phyloP scores from a whole-genome alignment of 441 rosid species.

The Adansonia rubrostipa region DNA sequence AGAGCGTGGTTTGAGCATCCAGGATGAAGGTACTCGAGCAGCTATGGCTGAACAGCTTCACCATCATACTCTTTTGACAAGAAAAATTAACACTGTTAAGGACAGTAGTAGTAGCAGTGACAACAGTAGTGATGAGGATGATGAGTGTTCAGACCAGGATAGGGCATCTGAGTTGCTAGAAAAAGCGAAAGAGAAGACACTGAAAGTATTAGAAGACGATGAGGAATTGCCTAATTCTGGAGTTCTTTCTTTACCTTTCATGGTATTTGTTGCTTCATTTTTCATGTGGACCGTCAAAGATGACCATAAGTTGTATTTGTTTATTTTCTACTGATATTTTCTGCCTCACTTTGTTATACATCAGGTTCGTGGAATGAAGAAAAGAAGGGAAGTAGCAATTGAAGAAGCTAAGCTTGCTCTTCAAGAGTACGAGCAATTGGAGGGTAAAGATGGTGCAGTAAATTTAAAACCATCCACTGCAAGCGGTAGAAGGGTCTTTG shows the following conservation, averaged over 20 bases:
- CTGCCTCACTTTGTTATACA: constrained; percentile 26
- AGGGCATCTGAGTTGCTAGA: constrained; percentile 54
- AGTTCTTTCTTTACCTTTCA: constrained; percentile 87
- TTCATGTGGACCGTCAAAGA: not conserved
- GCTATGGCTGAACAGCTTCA: constrained; percentile 86
- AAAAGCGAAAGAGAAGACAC: constrained; percentile 76
- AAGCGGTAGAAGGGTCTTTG: constrained; percentile 85
- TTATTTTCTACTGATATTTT: constrained; percentile 6
- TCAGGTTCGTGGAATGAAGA: constrained; percentile 80
- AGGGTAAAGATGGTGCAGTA: constrained; percentile 49
- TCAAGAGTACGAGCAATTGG: constrained; percentile 72
- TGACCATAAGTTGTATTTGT: constrained; percentile 22
- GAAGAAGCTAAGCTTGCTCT: constrained; percentile 82
- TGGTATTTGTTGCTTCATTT: constrained; percentile 54
- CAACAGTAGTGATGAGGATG: constrained; percentile 68
- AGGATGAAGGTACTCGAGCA: constrained; percentile 81
- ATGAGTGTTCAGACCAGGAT: constrained; percentile 59
- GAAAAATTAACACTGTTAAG: constrained; percentile 77
- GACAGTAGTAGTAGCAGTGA: constrained; percentile 76
- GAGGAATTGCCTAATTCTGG: constrained; percentile 71
- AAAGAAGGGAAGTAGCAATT: constrained; percentile 63
- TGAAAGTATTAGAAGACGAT: constrained; percentile 63
- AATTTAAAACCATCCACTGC: constrained; percentile 35
- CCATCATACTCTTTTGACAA: constrained; percentile 69
- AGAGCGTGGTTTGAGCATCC: constrained; percentile 70